These are phyloP conservation scores for Arachnomyces sp. DNA, from an alignment of 2,329 filamentous ascomycete species.

Conservation along the genomic window DNA sequence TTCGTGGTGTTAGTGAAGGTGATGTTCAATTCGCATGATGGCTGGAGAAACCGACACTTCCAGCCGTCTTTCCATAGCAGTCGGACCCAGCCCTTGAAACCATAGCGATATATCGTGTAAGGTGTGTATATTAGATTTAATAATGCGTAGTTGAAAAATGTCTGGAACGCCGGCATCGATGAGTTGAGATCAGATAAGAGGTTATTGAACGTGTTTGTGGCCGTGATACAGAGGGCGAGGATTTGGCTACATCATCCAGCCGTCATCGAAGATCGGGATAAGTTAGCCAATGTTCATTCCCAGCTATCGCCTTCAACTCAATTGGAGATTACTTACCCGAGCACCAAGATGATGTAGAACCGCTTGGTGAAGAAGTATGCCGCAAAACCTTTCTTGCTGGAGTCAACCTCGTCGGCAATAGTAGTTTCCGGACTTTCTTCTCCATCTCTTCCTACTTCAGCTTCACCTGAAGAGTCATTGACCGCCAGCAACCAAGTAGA, in stretches of 20 bases:
- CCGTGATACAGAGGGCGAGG: conserved; percentile 81
- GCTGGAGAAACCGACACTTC: conserved; percentile 53
- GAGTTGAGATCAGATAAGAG: conserved; percentile 61
- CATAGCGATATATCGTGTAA: conserved; percentile 71
- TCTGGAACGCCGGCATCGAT: conserved; percentile 90
- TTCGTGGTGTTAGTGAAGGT: not conserved
- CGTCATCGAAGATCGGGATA: conserved; percentile 13
- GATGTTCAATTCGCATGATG: not conserved
- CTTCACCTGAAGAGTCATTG: conserved; percentile 14
- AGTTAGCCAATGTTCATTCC: not conserved
- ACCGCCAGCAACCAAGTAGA: conserved; percentile 13
- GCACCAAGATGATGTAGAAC: conserved; percentile 73
- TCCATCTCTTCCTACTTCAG: conserved; percentile 11
- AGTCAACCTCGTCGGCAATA: conserved; percentile 30
- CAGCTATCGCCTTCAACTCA: not conserved
- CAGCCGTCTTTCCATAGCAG: conserved; percentile 66
- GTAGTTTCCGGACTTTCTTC: conserved; percentile 15
- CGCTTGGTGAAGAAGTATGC: conserved; percentile 73
- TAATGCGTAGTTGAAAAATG: conserved; percentile 86
- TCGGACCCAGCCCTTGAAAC: conserved; percentile 58
- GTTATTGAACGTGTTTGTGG: conserved; percentile 80
- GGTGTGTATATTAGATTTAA: conserved; percentile 74
- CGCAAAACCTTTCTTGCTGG: conserved; percentile 44
- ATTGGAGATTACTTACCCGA: conserved; percentile 50
- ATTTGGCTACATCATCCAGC: conserved; percentile 50